phyloP scores from a whole-genome alignment of 2,329 filamentous ascomycete genomes.

The Laburnicola sp. region DNA sequence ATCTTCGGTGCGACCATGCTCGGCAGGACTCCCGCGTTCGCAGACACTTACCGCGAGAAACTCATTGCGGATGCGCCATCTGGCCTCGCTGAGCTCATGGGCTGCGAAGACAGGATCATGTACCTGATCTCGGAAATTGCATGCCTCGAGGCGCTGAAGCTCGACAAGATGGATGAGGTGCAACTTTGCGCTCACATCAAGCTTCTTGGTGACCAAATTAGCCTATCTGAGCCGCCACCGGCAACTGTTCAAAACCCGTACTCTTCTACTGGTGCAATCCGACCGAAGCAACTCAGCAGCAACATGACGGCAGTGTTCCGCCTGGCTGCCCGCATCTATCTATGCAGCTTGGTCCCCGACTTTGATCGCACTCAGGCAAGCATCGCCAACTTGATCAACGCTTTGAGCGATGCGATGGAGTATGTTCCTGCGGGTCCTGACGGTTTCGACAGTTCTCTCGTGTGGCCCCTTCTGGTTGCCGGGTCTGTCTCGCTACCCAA shows the following conservation, averaged over 20 bases:
- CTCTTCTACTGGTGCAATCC: conserved; percentile 69
- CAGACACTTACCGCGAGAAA: conserved; percentile 94
- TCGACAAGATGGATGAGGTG: conserved; percentile 76
- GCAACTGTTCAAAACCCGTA: conserved; percentile 55
- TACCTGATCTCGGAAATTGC: conserved; percentile 97
- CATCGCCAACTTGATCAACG: conserved; percentile 75
- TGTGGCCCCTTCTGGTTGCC: conserved; percentile 90
- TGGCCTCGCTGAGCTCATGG: conserved; percentile 91
- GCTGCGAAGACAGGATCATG: conserved; percentile 96
- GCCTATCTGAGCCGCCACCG: conserved; percentile 69
- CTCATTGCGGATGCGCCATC: conserved; percentile 68
- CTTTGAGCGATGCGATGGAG: conserved; percentile 74
- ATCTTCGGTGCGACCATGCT: conserved; percentile 94
- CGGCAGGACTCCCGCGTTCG: conserved; percentile 81
- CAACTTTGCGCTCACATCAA: conserved; percentile 86
- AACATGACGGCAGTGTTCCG: conserved; percentile 93
- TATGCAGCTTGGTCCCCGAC: conserved; percentile 92
- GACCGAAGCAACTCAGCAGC: conserved; percentile 78
- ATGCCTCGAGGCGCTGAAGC: conserved; percentile 87
- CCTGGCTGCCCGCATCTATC: conserved; percentile 88
- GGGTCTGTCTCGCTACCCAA: conserved; percentile 74
- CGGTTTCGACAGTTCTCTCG: conserved; percentile 86
- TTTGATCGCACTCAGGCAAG: conserved; percentile 75
- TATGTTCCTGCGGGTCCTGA: conserved; percentile 78
- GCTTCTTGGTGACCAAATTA: conserved; percentile 84